Evolutionary conservation across 2,329 filamentous ascomycete species (phyloP).

Genomic region (Nemania serpens): DNA sequence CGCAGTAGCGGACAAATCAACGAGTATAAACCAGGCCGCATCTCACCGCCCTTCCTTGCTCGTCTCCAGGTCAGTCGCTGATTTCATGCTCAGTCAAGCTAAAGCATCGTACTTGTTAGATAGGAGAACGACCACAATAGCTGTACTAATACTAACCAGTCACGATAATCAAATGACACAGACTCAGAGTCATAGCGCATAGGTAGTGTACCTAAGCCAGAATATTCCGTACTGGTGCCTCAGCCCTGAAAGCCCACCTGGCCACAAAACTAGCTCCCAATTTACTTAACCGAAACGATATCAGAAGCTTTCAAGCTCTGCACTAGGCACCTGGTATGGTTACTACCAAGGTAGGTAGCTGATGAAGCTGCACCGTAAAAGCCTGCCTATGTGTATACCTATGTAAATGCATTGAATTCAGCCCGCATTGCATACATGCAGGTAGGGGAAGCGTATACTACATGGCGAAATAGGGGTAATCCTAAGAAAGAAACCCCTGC

Average conservation of each 20-base stretch:
- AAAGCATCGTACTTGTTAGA: not conserved
- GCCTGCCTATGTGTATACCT: not conserved
- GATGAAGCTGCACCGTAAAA: not conserved
- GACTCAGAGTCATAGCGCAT: conserved; percentile 7
- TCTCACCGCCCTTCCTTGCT: not conserved
- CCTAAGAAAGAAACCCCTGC: too few species aligned
- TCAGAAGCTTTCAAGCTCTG: not conserved
- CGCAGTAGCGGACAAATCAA: not conserved
- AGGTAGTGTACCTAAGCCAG: too few species aligned
- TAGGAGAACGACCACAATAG: not conserved
- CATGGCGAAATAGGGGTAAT: not conserved
- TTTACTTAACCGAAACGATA: not conserved
- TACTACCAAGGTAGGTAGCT: not conserved
- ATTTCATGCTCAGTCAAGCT: not conserved
- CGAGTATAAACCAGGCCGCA: not conserved
- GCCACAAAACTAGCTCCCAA: not conserved
- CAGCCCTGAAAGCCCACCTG: conserved; percentile 21
- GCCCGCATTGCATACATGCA: conserved; percentile 2
- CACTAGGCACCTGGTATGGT: not conserved
- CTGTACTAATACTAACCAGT: not conserved
- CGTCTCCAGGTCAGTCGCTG: not conserved
- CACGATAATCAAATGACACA: conserved; percentile 12
- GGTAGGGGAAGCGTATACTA: too few species aligned
- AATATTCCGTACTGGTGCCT: not conserved
- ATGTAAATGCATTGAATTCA: not conserved